Evolutionary conservation across 345 rosid genomes (phyloP), one percentile per base, ranked within the genome.

Genomic region (Eucalyptus paniculata): DNA sequence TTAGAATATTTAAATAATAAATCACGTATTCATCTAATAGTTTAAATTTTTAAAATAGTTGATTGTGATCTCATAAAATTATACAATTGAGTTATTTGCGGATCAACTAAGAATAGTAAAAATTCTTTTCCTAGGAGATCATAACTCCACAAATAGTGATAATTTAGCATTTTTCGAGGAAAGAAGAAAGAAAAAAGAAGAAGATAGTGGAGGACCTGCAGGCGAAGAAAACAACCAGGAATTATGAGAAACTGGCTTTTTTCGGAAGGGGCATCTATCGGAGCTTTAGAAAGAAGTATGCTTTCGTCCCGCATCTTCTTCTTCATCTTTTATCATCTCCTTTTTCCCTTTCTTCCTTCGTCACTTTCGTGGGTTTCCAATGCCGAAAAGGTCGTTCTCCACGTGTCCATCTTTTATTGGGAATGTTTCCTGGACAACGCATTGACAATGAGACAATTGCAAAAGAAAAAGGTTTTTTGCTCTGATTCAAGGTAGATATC

Each of bases 21-120:
- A 51, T 51, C 1, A 17, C 2, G 4, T 51, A 17, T 3, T 51
- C 4, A 51, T 3, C 1, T 6, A 51, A 51, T 1, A 17, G 1
- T 17, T 50, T 51, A 51, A 51, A 51, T 17, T 51, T 51, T 51
- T 51, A 6, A 17, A 51, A 51, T 51, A 51, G 7, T 50, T 15
- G 7, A 2, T 51, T 51, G 2, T 51, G 4, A 0, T 17, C 21
- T 51, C 54, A 17, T 51, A 51, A 51, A 51, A 51, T 17, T 51
- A 51, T 3, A 51, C 23, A 0, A 17, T 51, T 51, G 21, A 30
- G 77, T n/a, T 30, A 65, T 65, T 67, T 2, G 11, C 2, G 0
- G 2, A 69, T 69, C 81, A 18, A 69, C 7, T 17, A 34, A 32
- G 12, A 32, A 32, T 6, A 32, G 40, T 67, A 16, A 67, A 32